Conservation (phyloP, 345 rosid genomes). For the Atalantia buxifolia region DNA sequence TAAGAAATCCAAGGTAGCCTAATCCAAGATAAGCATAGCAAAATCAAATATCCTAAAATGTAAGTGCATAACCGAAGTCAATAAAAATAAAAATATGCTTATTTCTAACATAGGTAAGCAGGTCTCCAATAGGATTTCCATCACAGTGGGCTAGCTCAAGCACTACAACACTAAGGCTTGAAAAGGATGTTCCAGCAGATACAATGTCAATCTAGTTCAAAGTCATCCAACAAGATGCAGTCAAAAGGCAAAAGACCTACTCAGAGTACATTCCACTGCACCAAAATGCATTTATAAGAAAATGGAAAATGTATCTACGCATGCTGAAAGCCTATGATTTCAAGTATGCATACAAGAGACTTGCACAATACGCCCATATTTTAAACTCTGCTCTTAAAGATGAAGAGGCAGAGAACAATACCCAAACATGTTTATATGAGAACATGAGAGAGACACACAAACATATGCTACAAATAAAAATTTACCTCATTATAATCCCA, state of each 20-base stretch:
- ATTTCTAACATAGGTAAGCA: not conserved
- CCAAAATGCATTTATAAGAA: not conserved
- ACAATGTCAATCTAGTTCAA: not conserved
- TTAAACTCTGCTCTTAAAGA: not conserved
- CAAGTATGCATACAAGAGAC: not conserved
- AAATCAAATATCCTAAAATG: not conserved
- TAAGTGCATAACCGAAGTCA: not conserved
- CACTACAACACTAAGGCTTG: not conserved
- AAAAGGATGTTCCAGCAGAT: not conserved
- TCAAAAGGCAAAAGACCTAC: not conserved
- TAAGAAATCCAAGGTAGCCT: not conserved
- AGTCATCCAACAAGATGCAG: not conserved
- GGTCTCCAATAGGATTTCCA: not conserved
- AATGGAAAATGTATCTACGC: not conserved
- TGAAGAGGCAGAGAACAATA: not conserved
- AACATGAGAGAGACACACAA: not conserved
- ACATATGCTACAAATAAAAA: not conserved
- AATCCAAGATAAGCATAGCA: not conserved
- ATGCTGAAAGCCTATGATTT: not conserved
- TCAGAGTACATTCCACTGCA: not conserved
- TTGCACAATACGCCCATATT: not conserved
- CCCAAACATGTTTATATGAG: not conserved
- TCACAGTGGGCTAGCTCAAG: not conserved
- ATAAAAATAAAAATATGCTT: not conserved
- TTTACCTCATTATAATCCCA: not conserved